A percentile compares a stretch with the other conserved stretches of the same genome.
These are phyloP conservation scores for Crithidia mellificae DNA, from an alignment of 208 protist species.

Conservation along the genomic window DNA sequence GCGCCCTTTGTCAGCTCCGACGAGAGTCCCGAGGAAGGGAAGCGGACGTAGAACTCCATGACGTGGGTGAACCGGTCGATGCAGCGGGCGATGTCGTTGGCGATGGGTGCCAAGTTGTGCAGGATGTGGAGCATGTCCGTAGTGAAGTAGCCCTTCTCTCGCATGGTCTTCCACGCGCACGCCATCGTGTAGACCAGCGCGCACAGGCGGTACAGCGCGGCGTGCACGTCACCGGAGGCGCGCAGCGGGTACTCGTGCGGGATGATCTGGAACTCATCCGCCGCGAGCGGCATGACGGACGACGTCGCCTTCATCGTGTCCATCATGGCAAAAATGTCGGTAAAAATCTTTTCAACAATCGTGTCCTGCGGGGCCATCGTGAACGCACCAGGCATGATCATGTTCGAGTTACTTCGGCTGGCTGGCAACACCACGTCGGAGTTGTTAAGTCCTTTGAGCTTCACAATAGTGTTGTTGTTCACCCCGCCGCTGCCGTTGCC, in stretches of 20 bases:
- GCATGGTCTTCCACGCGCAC: conserved; percentile 80
- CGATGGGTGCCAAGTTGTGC: conserved; percentile 60
- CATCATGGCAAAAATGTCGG: conserved; percentile 43
- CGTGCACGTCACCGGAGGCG: conserved; percentile 58
- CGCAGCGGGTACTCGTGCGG: conserved; percentile 60
- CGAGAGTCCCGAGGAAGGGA: conserved; percentile 50
- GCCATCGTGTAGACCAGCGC: conserved; percentile 74
- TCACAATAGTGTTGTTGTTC: neutral
- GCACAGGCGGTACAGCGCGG: conserved; percentile 67
- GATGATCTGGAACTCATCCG: conserved; percentile 66
- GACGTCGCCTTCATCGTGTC: conserved; percentile 48
- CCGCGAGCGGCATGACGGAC: conserved; percentile 63
- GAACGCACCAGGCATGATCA: conserved; percentile 45
- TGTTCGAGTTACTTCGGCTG: neutral
- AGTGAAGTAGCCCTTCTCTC: conserved; percentile 78
- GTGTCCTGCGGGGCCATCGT: conserved; percentile 53
- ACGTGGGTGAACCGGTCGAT: conserved; percentile 58
- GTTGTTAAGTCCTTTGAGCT: conserved; percentile 1
- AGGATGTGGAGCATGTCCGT: conserved; percentile 61
- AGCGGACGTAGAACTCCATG: conserved; percentile 52
- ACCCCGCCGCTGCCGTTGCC: neutral
- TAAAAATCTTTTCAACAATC: conserved; percentile 41
- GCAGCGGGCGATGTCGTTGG: conserved; percentile 50
- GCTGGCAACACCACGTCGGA: neutral
- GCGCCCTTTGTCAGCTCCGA: conserved; percentile 58